Base-by-base conservation (phyloP, 75 land plant species). In the Selaginella moellendorffii region DNA sequence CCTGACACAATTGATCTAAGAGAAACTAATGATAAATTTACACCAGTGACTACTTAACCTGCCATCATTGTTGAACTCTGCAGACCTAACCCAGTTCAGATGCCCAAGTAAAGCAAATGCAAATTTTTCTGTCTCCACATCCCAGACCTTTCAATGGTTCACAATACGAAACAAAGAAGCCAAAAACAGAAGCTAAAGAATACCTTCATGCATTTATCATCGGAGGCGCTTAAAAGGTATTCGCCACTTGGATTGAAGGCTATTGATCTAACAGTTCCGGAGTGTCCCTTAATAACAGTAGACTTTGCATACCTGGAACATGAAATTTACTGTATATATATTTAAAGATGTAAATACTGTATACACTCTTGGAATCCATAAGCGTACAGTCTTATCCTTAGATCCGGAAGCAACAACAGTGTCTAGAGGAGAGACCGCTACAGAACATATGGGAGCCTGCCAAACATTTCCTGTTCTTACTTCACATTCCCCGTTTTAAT, bases 381-480 rank as follows among this genome's bases (percentile, higher is more conserved):
- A 68, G 62, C 77, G 77, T 52, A 75, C 69, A 52, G 69, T 75
- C 52, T 70, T 75, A 63, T 75, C 77, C 69, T 70, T 65, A 21
- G 77, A 70, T 9, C 68, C 77, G 27, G 73, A 75, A 30, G 77
- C 77, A 30, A 75, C 77, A 51, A 75, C 73, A 27, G 74, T 75
- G 52, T 75, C 77, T 28, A 75, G 61, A 9, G 73, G 73, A 0
- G 77, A 75, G 9, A 75, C 59, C 12, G 77, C 77, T 24, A 75
- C 73, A 26, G 77, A 52, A 65, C 65, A 75, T 1, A 75, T 58
- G 46, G 68, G 62, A 28, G 68, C 77, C 73, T 75, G 72, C 27
- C 29, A 68, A 20, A 2, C 66, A 31, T 5, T 20, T 20, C 2
- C 66, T 12, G 12, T 46, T 51, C 12, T 27, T 18, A 12, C 5